A percentile compares a stretch with the other conserved stretches of the same genome.
Conservation (phyloP, 805 yeast species). For the Teunomyces lycoperdinae region DNA sequence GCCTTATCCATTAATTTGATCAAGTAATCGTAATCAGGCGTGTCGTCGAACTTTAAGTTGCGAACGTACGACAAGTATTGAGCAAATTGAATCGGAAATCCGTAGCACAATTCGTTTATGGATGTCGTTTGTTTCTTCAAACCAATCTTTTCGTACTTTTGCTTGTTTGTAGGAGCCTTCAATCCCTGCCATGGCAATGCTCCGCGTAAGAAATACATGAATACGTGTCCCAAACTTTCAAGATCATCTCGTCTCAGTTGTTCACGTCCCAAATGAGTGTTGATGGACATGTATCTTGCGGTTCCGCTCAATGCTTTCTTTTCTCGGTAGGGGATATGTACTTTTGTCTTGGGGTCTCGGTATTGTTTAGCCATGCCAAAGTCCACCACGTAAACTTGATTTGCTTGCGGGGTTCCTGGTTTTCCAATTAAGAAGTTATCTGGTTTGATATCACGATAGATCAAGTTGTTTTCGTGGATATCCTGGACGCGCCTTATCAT, state of each 20-base stretch:
- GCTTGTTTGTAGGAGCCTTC: conserved; percentile 97
- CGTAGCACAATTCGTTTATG: conserved; percentile 80
- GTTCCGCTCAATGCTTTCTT: conserved; percentile 95
- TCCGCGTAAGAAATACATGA: conserved; percentile 91
- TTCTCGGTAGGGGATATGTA: conserved; percentile 95
- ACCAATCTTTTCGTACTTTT: conserved; percentile 95
- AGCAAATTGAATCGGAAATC: conserved; percentile 89
- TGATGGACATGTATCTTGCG: conserved; percentile 97
- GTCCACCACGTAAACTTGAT: conserved; percentile 85
- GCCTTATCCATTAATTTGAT: conserved; percentile 76
- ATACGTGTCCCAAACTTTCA: conserved; percentile 95
- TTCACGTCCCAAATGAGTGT: conserved; percentile 96
- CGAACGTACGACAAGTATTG: conserved; percentile 88
- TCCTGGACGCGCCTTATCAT: conserved; percentile 86
- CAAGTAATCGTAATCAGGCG: conserved; percentile 90
- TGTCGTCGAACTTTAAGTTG: conserved; percentile 85
- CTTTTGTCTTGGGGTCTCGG: conserved; percentile 93
- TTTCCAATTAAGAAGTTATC: conserved; percentile 94
- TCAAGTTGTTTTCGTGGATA: conserved; percentile 85
- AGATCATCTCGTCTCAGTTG: conserved; percentile 95
- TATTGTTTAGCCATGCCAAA: conserved; percentile 99
- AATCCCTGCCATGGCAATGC: conserved; percentile 98
- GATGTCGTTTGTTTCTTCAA: conserved; percentile 91
- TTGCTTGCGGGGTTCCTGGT: conserved; percentile 80
- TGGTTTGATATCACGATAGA: conserved; percentile 96